Evolutionary conservation across 2,329 filamentous ascomycete species (phyloP), one percentile per base, ranked within the genome.

Genomic region (Ceratocystis colombiana): DNA sequence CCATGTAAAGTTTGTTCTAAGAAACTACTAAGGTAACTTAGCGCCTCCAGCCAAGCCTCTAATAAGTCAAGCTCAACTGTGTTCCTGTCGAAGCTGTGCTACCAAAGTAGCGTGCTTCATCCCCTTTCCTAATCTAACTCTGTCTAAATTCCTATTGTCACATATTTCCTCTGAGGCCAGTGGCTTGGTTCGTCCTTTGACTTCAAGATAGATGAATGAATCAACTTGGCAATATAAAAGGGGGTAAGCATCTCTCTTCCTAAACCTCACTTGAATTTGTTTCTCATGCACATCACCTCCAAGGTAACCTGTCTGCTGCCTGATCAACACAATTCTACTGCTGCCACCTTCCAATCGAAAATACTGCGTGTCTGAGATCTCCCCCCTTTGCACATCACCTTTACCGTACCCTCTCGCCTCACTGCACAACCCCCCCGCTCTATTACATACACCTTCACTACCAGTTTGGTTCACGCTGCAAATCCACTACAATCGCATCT

Each of bases 11-110:
- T 17, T 33, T 33, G 53, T 37, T 17, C 53, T 59, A 59, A 59
- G 7, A 17, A 30, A 17, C 7, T 3, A 17, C 53, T n/a, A 59
- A 59, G 28, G 6, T 30, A 59, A 6, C 53, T 57, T 57, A 20
- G 53, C 53, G 33, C 53, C 15, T 30, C 2, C 12, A 33, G n/a
- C 53, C 53, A 25, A 59, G n/a, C 8, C 53, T 33, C 4, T 4
- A 59, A 59, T 10, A 22, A 59, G 28, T 20, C 25, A 59, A 59
- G 53, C 28, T 59, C 53, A 59, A 33, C 25, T 59, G 6, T 59
- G 53, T 59, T 17, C 15, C 17, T 59, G 28, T 59, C 15, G 8
- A 33, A 59, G 25, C 33, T 59, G 53, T 59, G 53, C 28, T 59
- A 59, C 53, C 53, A 22, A 59, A 59, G 53, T 33, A 17, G 28